Evolutionary conservation across 129 eudicot genomes (phyloP), one percentile per base, ranked within the genome.

Genomic region (Artemisia argyi): DNA sequence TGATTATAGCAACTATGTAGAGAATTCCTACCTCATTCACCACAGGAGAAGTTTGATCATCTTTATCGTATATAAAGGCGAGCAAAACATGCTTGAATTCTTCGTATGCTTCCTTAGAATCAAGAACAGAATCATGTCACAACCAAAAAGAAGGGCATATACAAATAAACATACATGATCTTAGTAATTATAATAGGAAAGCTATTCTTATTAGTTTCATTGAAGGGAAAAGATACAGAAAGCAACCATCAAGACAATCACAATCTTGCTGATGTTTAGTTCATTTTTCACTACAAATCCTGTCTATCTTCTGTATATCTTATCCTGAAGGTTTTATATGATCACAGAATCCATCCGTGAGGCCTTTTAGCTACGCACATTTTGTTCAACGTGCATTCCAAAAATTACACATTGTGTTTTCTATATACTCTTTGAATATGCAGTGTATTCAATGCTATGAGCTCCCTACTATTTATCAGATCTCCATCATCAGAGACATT

Each of bases 71-170:
- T 56, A 95, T 86, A 63, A 95, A 76, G 54, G 97, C 97, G 35
- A 95, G 91, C 71, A 95, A 83, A 57, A 88, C 83, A 77, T 95
- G 99, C 91, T 95, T 95, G 80, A 95, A 95, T 83, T 95, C 99
- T 87, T 91, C 99, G 76, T 95, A 95, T 70, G 99, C 99, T 95
- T 95, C 99, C 99, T 95, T 87, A 12, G 81, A 74, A 78, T 46
- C 73, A 78, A 68, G 78, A 77, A 78, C 71, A 78, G 73, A 73
- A 67, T 76, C 61, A 73, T 66, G 76, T 87, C 80, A 85, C 81
- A 76, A 48, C 63, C 72, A 52, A 79, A 73, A n/a, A 18, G 73
- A 49, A 16, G 58, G 24, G 18, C 39, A 75, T 66, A 56, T 30
- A 51, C 35, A 61, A 24, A 60, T 48, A 69, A 3, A 17, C 19